Conservation (phyloP, 352 stramenopile genomes). For the Pythium aphanidermatum region DNA sequence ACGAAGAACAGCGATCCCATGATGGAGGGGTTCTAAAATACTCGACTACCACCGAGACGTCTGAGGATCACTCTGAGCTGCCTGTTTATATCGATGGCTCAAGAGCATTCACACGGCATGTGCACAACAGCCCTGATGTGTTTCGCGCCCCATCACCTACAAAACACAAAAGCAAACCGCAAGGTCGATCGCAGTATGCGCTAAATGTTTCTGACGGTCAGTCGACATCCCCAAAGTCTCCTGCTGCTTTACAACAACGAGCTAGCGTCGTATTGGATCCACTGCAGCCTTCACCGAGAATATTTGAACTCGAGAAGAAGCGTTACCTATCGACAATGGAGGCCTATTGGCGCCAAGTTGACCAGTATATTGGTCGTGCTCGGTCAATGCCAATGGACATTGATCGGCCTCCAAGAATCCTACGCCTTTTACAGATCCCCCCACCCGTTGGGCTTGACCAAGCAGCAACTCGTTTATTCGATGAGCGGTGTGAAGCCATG, state of each 20-base stretch:
- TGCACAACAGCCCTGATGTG: constrained; percentile 55
- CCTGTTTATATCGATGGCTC: constrained; percentile 53
- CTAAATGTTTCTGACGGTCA: constrained; percentile 30
- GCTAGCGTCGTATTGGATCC: constrained; percentile 34
- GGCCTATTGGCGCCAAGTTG: constrained; percentile 82
- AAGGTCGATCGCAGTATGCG: constrained; percentile 24
- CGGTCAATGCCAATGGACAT: constrained; percentile 55
- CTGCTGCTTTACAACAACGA: constrained; percentile 7
- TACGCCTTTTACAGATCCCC: constrained; percentile 66
- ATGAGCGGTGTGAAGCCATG: constrained; percentile 58
- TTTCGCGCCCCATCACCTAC: constrained; percentile 51
- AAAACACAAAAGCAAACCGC: constrained; percentile 8
- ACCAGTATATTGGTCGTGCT: constrained; percentile 42
- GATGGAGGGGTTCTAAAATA: background rate
- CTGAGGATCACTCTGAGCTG: constrained; percentile 19
- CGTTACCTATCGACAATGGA: constrained; percentile 74
- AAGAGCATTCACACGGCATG: constrained; percentile 48
- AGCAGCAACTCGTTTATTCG: constrained; percentile 37
- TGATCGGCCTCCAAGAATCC: constrained; percentile 54
- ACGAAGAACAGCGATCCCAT: constrained; percentile 7
- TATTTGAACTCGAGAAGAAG: constrained; percentile 76
- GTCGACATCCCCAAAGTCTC: constrained; percentile 1
- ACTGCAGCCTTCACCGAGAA: constrained; percentile 47
- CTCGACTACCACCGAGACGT: constrained; percentile 2
- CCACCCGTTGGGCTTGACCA: constrained; percentile 38